Evolutionary conservation across 495 filamentous ascomycete genomes (phyloP), one percentile per base, ranked within the genome.

Genomic region (Podospora comata): DNA sequence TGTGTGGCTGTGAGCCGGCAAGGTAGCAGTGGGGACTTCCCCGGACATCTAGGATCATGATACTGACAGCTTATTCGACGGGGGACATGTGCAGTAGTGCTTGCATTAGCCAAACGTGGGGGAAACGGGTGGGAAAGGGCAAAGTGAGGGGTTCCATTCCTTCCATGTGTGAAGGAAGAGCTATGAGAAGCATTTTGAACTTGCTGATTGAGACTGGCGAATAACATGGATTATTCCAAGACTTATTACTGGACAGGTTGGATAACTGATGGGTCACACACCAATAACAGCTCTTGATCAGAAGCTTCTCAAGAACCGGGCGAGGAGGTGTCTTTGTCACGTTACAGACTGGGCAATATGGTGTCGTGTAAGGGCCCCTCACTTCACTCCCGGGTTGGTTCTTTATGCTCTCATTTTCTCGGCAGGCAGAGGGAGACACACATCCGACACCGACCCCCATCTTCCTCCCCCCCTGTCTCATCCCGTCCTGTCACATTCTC

Each of bases 51-150:
- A n/a, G 13, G 23, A 26, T 9, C 4, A 11, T 7, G 69, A 61
- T 59, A 28, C 60, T 48, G 39, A 48, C 39, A 48, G 39, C 39
- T 48, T 48, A 48, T 48, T 48, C 39, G 39, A 48, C 39, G 39
- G 39, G 39, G 9, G 18, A 53, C 66, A 59, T 62, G 23, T 72
- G 73, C 73, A 71, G 68, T 5, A 68, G 73, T 48, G 23, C 64
- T 57, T 69, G 77, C 77, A 79, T 76, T 77, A 78, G 74, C 64
- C 66, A 73, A 78, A 77, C 77, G 77, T 79, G 74, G 77, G 76
- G 77, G 76, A 76, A 32, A 7, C 6, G 20, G 71, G 72, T 70
- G 55, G 55, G 55, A 58, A 58, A 20, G 55, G 55, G 54, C 16
- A 20, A 26, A 58, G 23, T 19, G 55, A 26, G 55, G 55, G 55